Conservation (phyloP, 73 alveolate genomes). For the Paramecium bursaria region DNA sequence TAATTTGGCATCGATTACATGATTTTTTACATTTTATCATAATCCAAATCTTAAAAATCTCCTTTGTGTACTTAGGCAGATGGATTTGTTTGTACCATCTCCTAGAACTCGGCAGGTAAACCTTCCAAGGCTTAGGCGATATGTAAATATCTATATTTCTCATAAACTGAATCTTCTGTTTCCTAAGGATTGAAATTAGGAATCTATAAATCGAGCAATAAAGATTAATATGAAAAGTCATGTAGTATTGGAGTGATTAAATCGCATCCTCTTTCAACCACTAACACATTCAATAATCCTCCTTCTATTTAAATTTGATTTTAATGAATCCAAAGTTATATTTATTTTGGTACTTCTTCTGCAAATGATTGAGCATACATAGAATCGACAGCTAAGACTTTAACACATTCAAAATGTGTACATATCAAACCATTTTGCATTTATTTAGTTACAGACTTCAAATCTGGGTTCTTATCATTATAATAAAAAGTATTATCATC, state of each 20-base stretch:
- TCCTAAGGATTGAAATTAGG: slow-evolving; percentile 17
- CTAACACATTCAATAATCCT: background rate
- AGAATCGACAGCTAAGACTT: background rate
- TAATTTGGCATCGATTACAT: slow-evolving; percentile 12
- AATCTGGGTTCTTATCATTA: background rate
- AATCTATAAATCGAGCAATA: background rate
- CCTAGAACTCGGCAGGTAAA: slow-evolving; percentile 10
- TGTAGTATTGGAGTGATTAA: background rate
- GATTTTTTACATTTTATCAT: background rate
- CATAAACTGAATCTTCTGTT: slow-evolving; percentile 8
- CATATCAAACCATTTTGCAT: no score
- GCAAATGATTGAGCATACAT: slow-evolving; percentile 14
- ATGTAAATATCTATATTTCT: slow-evolving; percentile 33
- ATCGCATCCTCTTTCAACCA: slow-evolving; percentile 3
- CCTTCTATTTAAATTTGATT: slow-evolving; percentile 7
- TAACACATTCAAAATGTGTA: background rate
- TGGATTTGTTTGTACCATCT: slow-evolving; percentile 45
- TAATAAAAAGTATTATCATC: background rate
- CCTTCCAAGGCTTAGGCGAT: slow-evolving; percentile 51
- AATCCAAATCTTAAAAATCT: slow-evolving; percentile 19
- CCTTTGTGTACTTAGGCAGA: slow-evolving; percentile 50
- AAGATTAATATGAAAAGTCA: slow-evolving; percentile 24
- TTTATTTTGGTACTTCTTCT: background rate
- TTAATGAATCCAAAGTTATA: background rate
- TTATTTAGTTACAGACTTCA: background rate